These are phyloP conservation scores for Suhomyces coccinellae DNA, from an alignment of 1,139 yeast species.

Conservation along the genomic window DNA sequence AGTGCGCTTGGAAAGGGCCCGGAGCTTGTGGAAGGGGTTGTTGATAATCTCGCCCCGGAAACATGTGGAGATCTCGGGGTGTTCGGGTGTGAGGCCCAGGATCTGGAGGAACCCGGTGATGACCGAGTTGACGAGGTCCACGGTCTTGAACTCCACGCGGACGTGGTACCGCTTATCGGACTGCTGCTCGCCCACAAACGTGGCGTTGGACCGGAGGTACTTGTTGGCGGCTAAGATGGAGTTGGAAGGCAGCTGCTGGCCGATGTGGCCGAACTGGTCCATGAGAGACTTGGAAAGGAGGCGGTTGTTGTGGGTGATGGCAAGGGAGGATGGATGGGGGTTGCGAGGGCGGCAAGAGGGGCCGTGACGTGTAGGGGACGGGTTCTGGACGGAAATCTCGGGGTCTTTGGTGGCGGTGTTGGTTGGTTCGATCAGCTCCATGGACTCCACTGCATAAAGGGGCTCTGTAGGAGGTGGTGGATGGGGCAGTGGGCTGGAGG, in stretches of 20 bases:
- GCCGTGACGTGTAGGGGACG: too few relatives aligned
- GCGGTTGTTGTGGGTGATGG: not conserved
- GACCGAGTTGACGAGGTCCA: constrained; percentile 60
- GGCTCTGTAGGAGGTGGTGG: constrained; percentile 3
- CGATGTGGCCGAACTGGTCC: not conserved
- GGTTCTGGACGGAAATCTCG: too few relatives aligned
- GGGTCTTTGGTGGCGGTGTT: not conserved
- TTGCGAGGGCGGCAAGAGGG: too few relatives aligned
- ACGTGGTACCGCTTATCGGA: constrained; percentile 73
- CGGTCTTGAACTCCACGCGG: constrained; percentile 67
- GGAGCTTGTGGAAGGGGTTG: constrained; percentile 37
- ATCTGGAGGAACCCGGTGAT: constrained; percentile 80
- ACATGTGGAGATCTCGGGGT: constrained; percentile 80
- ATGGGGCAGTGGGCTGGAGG: constrained; percentile 1
- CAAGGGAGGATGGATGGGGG: too few relatives aligned
- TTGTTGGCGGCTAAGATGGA: constrained; percentile 24
- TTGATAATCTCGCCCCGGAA: constrained; percentile 86
- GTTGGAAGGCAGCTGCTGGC: not conserved
- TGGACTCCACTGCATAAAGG: not conserved
- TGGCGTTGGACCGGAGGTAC: constrained; percentile 62
- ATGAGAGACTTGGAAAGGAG: constrained; percentile 1
- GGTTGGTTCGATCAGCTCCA: not conserved
- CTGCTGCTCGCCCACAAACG: constrained; percentile 69
- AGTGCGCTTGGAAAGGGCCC: constrained; percentile 21
- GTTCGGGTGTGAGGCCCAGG: constrained; percentile 72